These are phyloP conservation scores for Mycena haematopus DNA, from an alignment of 768 basidiomycete genomes.

Conservation along the genomic window DNA sequence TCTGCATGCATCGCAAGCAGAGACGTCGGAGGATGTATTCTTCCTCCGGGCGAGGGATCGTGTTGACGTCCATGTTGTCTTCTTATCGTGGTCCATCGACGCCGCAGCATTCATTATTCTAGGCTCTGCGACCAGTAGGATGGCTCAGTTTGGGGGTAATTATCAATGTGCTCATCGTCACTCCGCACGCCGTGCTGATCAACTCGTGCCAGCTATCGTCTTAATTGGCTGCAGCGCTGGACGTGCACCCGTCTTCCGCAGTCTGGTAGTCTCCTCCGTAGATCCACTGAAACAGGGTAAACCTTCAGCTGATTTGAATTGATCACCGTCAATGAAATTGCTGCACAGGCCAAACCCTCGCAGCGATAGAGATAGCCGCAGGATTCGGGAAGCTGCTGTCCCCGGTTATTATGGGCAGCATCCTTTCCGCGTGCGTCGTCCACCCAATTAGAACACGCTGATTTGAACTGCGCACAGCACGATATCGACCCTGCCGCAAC, in stretches of 20 bases:
- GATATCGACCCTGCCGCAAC: constrained; percentile 18
- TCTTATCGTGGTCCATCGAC: constrained; percentile 13
- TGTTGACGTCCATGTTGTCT: constrained; percentile 14
- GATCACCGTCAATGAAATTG: no score
- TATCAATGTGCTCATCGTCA: no score
- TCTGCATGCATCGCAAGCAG: not conserved
- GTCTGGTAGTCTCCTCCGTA: constrained; percentile 16
- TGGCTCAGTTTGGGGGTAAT: constrained; percentile 14
- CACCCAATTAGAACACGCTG: not conserved
- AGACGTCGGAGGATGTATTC: not conserved
- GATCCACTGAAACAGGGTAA: constrained; percentile 14
- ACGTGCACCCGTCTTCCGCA: constrained; percentile 21
- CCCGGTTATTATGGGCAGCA: constrained; percentile 17
- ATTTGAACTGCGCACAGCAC: constrained; percentile 1
- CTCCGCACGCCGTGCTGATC: not conserved
- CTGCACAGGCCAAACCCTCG: constrained; percentile 18
- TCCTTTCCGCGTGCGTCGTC: constrained; percentile 18
- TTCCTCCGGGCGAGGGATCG: not conserved
- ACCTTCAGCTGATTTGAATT: not conserved
- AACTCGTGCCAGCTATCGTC: constrained; percentile 2
- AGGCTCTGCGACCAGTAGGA: constrained; percentile 8
- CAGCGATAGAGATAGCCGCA: constrained; percentile 21
- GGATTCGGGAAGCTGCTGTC: constrained; percentile 24
- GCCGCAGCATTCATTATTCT: constrained; percentile 11
- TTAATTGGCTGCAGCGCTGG: constrained; percentile 20